Evolutionary conservation across 257 asterid species (phyloP).

Genomic region (Ehretia macrophylla): DNA sequence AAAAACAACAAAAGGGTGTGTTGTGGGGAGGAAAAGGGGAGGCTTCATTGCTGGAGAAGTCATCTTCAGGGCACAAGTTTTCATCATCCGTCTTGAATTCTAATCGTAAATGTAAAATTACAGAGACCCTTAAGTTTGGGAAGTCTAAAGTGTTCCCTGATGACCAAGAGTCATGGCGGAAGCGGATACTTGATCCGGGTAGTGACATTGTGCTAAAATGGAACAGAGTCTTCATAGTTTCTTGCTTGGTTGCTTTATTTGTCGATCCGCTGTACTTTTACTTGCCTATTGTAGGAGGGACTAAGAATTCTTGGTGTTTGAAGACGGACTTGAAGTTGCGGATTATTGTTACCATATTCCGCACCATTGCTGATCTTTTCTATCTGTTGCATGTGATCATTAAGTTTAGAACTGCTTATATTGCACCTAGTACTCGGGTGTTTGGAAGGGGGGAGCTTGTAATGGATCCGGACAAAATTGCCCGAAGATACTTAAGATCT

Average conservation of each 20-base stretch:
- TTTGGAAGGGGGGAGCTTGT: constrained; percentile 99
- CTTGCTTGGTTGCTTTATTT: constrained; percentile 81
- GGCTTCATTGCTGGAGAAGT: constrained; percentile 35
- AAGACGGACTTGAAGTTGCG: constrained; percentile 69
- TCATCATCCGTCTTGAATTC: constrained; percentile 32
- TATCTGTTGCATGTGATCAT: constrained; percentile 73
- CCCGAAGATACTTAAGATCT: constrained; percentile 61
- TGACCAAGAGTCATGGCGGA: constrained; percentile 50
- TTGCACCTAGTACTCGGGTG: constrained; percentile 89
- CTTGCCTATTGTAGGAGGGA: constrained; percentile 75
- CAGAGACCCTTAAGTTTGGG: constrained; percentile 47
- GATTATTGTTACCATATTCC: constrained; percentile 72
- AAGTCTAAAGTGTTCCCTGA: constrained; percentile 52
- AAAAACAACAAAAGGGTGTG: constrained; percentile 43
- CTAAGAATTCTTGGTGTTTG: constrained; percentile 54
- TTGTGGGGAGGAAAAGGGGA: constrained; percentile 50
- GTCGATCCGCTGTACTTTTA: constrained; percentile 83
- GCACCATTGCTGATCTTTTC: constrained; percentile 83
- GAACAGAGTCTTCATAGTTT: constrained; percentile 82
- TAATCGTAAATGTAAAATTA: constrained; percentile 41
- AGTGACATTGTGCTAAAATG: constrained; percentile 84
- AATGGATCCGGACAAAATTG: constrained; percentile 84
- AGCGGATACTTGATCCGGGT: constrained; percentile 82
- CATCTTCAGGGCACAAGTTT: constrained; percentile 38
- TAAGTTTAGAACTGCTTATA: constrained; percentile 90